These are phyloP conservation scores for Aureobasidium sp. DNA, from an alignment of 2,329 filamentous ascomycete genomes.

Conservation along the genomic window DNA sequence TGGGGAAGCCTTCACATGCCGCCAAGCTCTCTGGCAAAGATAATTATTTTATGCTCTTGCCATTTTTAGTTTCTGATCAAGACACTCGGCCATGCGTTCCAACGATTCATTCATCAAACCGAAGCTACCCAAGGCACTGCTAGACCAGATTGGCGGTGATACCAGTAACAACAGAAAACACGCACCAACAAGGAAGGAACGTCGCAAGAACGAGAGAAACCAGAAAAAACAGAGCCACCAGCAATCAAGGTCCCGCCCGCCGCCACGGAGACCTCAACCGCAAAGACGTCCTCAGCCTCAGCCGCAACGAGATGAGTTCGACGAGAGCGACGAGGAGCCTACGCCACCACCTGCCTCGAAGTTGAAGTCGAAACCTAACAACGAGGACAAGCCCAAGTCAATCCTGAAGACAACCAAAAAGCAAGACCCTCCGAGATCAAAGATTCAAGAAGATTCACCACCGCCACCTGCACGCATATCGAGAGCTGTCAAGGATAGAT, in stretches of 20 bases:
- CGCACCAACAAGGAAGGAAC: slow-evolving; percentile 29
- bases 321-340: slow-evolving; percentile 28
- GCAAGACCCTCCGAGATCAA: slow-evolving; percentile 10
- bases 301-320: slow-evolving; percentile 24
- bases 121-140: slow-evolving; percentile 40
- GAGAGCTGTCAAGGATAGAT: slow-evolving; percentile 50
- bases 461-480: slow-evolving; percentile 25
- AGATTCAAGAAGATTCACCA: slow-evolving; percentile 4
- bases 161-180: slow-evolving; percentile 20
- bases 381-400: slow-evolving; percentile 29
- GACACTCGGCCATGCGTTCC: slow-evolving; percentile 29
- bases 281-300: slow-evolving; percentile 18
- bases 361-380: slow-evolving; percentile 17
- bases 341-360: slow-evolving; percentile 19
- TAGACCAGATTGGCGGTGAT: slow-evolving; percentile 37
- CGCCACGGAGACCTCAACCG: slow-evolving; percentile 15
- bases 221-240: slow-evolving; percentile 49
- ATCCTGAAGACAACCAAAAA: slow-evolving; percentile 29
- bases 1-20: slow-evolving; percentile 7
- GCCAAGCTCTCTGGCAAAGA: slow-evolving; percentile 9
- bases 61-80: not conserved
- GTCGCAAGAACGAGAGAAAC: slow-evolving; percentile 58
- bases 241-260: slow-evolving; percentile 15
- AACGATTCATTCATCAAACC: slow-evolving; percentile 27
- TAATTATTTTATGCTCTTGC: slow-evolving; percentile 4